phyloP scores from a whole-genome alignment of 306 rosid genomes.

The Malus asiatica region DNA sequence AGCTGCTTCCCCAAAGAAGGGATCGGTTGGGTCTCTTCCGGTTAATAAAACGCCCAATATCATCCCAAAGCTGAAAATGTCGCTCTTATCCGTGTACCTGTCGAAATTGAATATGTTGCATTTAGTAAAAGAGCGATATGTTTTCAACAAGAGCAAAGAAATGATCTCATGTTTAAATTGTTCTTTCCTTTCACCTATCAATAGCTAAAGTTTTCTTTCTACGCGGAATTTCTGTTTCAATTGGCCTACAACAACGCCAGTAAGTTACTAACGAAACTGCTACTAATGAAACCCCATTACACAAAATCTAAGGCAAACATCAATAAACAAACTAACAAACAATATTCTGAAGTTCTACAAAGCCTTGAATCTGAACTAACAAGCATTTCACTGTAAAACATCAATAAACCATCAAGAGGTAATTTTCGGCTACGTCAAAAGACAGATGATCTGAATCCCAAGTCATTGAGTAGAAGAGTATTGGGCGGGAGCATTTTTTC shows the following conservation, averaged over 20 bases:
- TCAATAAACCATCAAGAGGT: neutral
- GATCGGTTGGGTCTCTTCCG: constrained; percentile 69
- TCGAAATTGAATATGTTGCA: constrained; percentile 19
- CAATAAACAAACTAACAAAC: neutral
- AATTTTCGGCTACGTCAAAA: neutral
- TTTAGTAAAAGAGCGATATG: neutral
- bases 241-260: neutral
- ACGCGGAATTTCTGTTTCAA: neutral
- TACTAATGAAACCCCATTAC: neutral
- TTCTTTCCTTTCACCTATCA: neutral
- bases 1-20: constrained; percentile 75
- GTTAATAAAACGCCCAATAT: constrained; percentile 71
- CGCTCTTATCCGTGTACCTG: constrained; percentile 90
- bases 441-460: neutral
- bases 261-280: neutral
- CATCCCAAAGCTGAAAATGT: constrained; percentile 92
- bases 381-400: neutral
- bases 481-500: neutral
- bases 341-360: neutral
- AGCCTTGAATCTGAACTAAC: neutral
- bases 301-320: neutral
- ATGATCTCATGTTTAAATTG: neutral
- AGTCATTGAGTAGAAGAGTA: neutral
- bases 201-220: neutral
- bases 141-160: neutral